phyloP scores from a whole-genome alignment of 352 stramenopile genomes.

The Pythium monospermum region DNA sequence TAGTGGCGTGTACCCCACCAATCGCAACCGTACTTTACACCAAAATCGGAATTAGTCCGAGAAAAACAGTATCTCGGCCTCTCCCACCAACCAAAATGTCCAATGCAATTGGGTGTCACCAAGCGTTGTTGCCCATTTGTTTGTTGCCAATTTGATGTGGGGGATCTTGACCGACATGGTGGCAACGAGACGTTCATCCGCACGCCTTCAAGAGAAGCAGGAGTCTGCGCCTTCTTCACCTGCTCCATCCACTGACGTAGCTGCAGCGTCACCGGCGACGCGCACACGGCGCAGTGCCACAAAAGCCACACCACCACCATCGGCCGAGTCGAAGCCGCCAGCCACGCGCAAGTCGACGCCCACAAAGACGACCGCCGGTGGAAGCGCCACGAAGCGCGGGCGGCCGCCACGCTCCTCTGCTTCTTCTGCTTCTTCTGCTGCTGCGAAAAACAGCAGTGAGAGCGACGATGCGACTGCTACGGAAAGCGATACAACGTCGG shows the following conservation, averaged over 20 bases:
- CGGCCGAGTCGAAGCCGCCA: background rate
- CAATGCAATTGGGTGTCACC: background rate
- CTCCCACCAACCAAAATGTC: constrained; percentile 22
- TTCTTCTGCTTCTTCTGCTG: constrained; percentile 8
- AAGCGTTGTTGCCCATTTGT: background rate
- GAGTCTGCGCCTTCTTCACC: constrained; percentile 15
- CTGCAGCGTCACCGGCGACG: background rate
- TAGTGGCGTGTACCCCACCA: constrained; percentile 1
- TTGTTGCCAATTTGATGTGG: constrained; percentile 28
- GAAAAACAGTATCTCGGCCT: constrained; percentile 1
- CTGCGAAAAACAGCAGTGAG: background rate
- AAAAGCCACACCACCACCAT: constrained; percentile 15
- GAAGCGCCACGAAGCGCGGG: constrained; percentile 12
- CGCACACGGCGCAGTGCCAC: constrained; percentile 11
- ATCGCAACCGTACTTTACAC: no score
- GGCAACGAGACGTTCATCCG: constrained; percentile 51
- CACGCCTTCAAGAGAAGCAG: constrained; percentile 51
- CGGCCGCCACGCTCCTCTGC: no score
- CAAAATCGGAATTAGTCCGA: constrained; percentile 18
- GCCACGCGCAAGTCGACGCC: constrained; percentile 5
- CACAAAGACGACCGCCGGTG: background rate
- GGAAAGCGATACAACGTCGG: constrained; percentile 15
- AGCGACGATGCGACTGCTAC: constrained; percentile 2
- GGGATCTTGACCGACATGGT: constrained; percentile 44
- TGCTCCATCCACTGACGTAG: constrained; percentile 10